These are phyloP conservation scores for Cercospora sp. DNA, from an alignment of 2,329 filamentous ascomycete species.

Conservation along the genomic window DNA sequence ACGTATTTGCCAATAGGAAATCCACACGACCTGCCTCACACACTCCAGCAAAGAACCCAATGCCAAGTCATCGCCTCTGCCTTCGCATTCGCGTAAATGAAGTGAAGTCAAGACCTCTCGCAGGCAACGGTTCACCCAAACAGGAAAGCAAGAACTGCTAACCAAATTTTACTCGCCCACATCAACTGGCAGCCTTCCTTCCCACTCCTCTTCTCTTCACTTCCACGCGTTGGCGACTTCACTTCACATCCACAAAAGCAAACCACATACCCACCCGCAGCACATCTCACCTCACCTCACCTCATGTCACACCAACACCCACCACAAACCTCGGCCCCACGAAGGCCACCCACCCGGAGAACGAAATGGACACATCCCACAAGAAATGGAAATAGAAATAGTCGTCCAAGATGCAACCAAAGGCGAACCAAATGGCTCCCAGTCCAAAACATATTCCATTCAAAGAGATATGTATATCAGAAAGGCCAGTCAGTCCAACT, in stretches of 20 bases:
- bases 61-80: not conserved
- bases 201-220: not conserved
- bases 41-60: too few relatives aligned
- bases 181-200: not conserved
- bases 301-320: too few relatives aligned
- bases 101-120: not conserved
- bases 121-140: not conserved
- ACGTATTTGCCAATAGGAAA: too few relatives aligned
- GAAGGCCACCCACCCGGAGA: not conserved
- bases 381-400: not conserved
- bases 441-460: not conserved
- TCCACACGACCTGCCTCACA: too few relatives aligned
- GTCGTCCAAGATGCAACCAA: not conserved
- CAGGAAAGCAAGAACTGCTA: not conserved
- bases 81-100: not conserved
- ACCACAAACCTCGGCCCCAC: too few relatives aligned
- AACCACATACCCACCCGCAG: not conserved
- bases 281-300: too few relatives aligned
- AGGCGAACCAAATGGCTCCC: not conserved
- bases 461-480: not conserved
- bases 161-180: too few relatives aligned
- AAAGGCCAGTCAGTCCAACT: not conserved
- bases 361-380: not conserved
- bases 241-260: not conserved
- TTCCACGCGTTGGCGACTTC: not conserved